phyloP scores from a whole-genome alignment of 2,329 filamentous ascomycete species.

The Tricladium varicosporioides region DNA sequence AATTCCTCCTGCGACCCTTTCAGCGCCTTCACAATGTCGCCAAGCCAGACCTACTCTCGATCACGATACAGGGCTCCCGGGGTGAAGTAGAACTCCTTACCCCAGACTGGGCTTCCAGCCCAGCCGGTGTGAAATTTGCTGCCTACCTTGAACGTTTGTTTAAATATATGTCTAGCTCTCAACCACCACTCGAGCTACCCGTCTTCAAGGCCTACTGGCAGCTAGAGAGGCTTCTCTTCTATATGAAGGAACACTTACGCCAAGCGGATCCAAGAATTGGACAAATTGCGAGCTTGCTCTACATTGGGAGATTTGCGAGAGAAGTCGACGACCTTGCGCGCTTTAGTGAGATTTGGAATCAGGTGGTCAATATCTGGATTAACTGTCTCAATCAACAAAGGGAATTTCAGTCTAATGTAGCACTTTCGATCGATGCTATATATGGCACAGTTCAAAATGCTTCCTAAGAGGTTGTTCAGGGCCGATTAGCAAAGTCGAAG shows the following conservation, averaged over 20 bases:
- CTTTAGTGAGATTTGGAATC: neutral
- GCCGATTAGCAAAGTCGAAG: too few species aligned
- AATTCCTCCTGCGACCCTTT: too few species aligned
- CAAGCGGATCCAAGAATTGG: neutral
- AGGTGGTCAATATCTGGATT: slow-evolving; percentile 3
- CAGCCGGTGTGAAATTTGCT: neutral
- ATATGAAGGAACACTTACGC: slow-evolving; percentile 10
- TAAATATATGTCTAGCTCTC: slow-evolving; percentile 11
- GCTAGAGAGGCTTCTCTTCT: slow-evolving; percentile 15
- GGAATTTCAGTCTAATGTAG: neutral
- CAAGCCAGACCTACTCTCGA: too few species aligned
- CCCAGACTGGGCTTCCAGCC: too few species aligned
- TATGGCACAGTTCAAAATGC: too few species aligned
- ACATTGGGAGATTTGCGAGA: slow-evolving; percentile 1
- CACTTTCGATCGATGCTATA: too few species aligned
- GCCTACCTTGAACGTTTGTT: slow-evolving; percentile 3
- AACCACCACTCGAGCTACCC: slow-evolving; percentile 5
- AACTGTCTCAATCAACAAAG: neutral
- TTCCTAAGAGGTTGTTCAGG: too few species aligned
- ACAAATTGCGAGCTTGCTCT: neutral
- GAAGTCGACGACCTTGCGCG: slow-evolving; percentile 1
- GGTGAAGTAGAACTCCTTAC: too few species aligned
- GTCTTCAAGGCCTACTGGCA: slow-evolving; percentile 20
- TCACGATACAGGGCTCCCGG: too few species aligned
- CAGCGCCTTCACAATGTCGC: too few species aligned